Evolutionary conservation across 257 asterid species (phyloP).

Genomic region (Cruciata laevipes): DNA sequence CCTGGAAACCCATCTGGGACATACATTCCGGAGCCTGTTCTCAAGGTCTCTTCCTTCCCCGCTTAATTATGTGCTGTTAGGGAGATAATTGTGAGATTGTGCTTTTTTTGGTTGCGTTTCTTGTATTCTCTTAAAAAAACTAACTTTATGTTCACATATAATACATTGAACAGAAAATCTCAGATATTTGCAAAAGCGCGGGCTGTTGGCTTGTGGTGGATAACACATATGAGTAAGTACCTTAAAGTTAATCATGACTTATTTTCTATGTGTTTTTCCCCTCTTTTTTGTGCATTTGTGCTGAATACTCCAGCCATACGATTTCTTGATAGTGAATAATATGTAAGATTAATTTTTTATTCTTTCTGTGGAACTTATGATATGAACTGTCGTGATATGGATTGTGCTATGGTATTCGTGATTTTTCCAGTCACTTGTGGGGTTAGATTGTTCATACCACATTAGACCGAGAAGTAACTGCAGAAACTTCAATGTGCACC

Average conservation of each 20-base stretch:
- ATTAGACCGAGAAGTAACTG: neutral
- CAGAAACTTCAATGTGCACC: conserved; percentile 1
- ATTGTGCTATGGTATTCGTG: neutral
- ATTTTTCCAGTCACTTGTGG: neutral
- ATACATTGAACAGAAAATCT: conserved; percentile 54
- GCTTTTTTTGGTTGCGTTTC: neutral
- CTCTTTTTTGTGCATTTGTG: neutral
- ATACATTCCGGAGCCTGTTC: conserved; percentile 85
- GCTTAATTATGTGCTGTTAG: neutral
- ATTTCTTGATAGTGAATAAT: neutral
- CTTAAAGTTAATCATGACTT: neutral
- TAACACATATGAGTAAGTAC: conserved; percentile 90
- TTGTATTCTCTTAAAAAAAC: neutral
- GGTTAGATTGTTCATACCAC: neutral
- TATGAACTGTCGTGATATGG: neutral
- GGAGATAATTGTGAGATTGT: neutral
- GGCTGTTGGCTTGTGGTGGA: conserved; percentile 96
- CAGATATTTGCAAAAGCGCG: conserved; percentile 69
- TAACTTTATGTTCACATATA: conserved; percentile 4
- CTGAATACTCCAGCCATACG: neutral
- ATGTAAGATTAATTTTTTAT: neutral
- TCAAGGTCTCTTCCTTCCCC: conserved; percentile 46
- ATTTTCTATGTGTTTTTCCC: neutral
- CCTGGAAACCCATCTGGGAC: conserved; percentile 99
- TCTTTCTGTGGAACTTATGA: neutral